phyloP scores from a whole-genome alignment of 371 early-diverging fungal species.

The Rhizopus stolonifer region DNA sequence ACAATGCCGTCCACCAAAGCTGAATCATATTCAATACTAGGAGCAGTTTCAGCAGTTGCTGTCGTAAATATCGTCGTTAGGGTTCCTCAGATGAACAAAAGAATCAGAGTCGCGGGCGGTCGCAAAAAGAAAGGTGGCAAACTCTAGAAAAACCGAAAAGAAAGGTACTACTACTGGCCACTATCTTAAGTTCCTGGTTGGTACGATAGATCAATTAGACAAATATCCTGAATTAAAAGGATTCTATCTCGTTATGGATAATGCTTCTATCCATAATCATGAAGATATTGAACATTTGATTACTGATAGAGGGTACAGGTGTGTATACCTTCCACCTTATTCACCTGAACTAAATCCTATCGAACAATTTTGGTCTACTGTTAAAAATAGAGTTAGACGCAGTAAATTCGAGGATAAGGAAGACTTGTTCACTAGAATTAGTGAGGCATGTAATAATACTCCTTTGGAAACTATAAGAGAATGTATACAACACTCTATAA shows the following conservation, averaged over 20 bases:
- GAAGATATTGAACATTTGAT: conserved; percentile 5
- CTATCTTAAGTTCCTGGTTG: conserved; percentile 2
- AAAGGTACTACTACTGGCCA: conserved; percentile 13
- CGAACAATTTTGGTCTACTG: too few species aligned
- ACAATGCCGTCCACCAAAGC: conserved; percentile 3
- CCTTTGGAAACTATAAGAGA: too few species aligned
- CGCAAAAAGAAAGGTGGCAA: conserved; percentile 4
- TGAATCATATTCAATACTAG: conserved; percentile 8
- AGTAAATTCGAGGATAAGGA: too few species aligned
- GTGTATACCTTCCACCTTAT: conserved; percentile 8
- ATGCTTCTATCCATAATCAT: conserved; percentile 19
- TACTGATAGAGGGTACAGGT: conserved; percentile 14
- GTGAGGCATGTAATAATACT: too few species aligned
- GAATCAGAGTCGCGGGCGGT: not conserved
- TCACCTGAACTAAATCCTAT: too few species aligned
- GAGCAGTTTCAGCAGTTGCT: not conserved
- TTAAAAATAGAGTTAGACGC: too few species aligned
- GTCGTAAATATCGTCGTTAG: not conserved
- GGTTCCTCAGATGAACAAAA: not conserved
- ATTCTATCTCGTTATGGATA: too few species aligned
- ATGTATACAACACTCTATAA: too few species aligned
- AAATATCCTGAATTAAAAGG: conserved; percentile 6
- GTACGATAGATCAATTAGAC: conserved; percentile 4
- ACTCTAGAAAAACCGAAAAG: not conserved
- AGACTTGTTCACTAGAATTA: too few species aligned